These are phyloP conservation scores for Mrakia hoshinonis DNA, from an alignment of 768 basidiomycete species.

Conservation along the genomic window DNA sequence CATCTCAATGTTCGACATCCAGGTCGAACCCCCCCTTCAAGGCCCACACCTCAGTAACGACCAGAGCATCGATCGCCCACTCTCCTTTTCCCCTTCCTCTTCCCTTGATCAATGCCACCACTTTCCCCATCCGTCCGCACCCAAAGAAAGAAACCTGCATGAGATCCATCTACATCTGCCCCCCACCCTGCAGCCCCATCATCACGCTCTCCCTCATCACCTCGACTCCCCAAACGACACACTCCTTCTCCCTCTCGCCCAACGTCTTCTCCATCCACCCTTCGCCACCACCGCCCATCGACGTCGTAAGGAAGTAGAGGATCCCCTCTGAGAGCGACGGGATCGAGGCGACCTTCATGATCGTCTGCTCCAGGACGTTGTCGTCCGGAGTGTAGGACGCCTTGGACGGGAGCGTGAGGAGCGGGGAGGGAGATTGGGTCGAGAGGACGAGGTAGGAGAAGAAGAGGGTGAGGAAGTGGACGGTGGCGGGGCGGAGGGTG, in stretches of 20 bases:
- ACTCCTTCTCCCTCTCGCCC: slow-evolving; percentile 40
- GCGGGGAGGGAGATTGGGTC: slow-evolving; percentile 65
- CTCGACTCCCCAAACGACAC: slow-evolving; percentile 59
- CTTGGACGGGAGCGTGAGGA: slow-evolving; percentile 44
- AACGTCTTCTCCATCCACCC: slow-evolving; percentile 42
- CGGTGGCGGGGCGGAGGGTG: slow-evolving; percentile 55
- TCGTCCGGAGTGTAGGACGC: slow-evolving; percentile 50
- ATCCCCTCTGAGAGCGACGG: slow-evolving; percentile 65
- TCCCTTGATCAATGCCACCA: not conserved
- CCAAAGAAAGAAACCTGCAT: no score
- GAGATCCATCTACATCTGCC: not conserved
- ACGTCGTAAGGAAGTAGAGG: slow-evolving; percentile 53
- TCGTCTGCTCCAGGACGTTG: slow-evolving; percentile 62
- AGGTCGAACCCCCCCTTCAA: not conserved
- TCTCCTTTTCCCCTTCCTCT: not conserved
- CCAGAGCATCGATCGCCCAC: not conserved
- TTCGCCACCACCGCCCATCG: slow-evolving; percentile 24
- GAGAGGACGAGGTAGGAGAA: slow-evolving; percentile 61
- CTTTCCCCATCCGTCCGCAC: not conserved
- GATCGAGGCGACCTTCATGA: slow-evolving; percentile 62
- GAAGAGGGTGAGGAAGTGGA: slow-evolving; percentile 60
- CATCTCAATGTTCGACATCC: not conserved
- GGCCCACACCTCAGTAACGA: no score
- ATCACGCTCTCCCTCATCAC: slow-evolving; percentile 64
- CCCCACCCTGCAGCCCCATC: slow-evolving; percentile 45